Base-by-base conservation (phyloP, 2,329 filamentous ascomycete species). In the Arthrobotrys megalospora region DNA sequence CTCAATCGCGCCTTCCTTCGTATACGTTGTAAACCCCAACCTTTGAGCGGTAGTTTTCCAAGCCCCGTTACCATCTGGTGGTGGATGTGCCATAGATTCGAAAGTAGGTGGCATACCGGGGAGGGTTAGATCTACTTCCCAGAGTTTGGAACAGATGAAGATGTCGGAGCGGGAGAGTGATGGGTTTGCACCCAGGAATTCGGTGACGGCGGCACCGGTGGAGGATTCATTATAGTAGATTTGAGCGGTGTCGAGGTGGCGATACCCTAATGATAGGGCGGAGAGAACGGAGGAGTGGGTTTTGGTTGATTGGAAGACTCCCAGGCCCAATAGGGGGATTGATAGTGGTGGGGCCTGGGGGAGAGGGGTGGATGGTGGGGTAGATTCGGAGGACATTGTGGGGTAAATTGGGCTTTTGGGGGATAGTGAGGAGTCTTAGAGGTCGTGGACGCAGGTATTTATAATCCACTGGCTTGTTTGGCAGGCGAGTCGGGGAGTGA, bases 141-240 rank as follows among this genome's bases (percentile, higher is more conserved):
- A 78, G 41, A 72, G 43, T 41, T 78, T 78, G 19, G 75, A 67
- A 38, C 75, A 78, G 58, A 78, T 72, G 62, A 72, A 78, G 55
- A 78, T 72, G 47, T 68, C 75, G 1, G 60, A 60, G 21, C 75
- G 67, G n/a, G 66, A 53, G 62, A 78, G 14, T 8, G 21, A 10
- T 12, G 75, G 75, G 53, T 64, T 78, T 19, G 52, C 24, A 12
- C 48, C 32, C 12, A 78, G 62, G 50, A 72, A 78, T 47, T 71
- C 50, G 16, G 67, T 3, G 24, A 78, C 75, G 10, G 75, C 67
- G 16, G 63, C 16, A 12, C 75, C 75, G 3, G 75, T 78, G 8
- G 41, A 67, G 1, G 67, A 10, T 38, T 78, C 75, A 64, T 72
- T 78, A 62, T 63, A 67, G 53, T 78, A 78, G 38, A 78, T 67